A percentile compares a stretch with the other conserved stretches of the same genome.
Conservation (phyloP, 805 yeast genomes). For the Jamesozyma gamospora region DNA sequence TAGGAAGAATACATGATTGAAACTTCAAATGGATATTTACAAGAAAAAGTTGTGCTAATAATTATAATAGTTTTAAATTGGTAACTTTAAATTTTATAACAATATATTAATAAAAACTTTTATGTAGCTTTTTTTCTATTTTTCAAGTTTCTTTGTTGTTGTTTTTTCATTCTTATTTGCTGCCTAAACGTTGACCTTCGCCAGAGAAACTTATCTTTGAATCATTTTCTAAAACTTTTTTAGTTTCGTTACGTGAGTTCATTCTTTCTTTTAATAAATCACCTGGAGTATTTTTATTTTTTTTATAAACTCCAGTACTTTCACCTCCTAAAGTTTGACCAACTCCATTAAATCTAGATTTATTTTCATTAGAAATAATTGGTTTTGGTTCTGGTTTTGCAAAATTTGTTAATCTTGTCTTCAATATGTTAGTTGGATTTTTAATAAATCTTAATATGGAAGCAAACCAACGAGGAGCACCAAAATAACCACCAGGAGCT, state of each 20-base stretch:
- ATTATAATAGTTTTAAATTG: too few species aligned
- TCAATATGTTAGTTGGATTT: neutral
- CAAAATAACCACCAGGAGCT: slow-evolving; percentile 18
- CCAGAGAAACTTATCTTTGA: neutral
- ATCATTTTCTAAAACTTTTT: neutral
- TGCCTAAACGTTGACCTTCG: slow-evolving; percentile 2
- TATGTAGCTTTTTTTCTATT: too few species aligned
- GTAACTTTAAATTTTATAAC: too few species aligned
- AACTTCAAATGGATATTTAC: too few species aligned
- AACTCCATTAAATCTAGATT: neutral
- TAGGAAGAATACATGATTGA: slow-evolving; percentile 3
- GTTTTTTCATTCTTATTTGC: neutral
- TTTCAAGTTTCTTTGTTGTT: too few species aligned
- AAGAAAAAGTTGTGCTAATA: too few species aligned
- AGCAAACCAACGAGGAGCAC: slow-evolving; percentile 17
- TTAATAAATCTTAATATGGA: slow-evolving; percentile 3
- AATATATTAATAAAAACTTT: too few species aligned
- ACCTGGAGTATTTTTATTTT: too few species aligned
- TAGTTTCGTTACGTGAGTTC: too few species aligned
- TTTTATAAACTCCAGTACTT: neutral
- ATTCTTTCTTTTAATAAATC: too few species aligned
- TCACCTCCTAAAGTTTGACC: slow-evolving; percentile 5
- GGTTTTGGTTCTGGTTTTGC: neutral
- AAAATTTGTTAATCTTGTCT: neutral
- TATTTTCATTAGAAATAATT: neutral